Base-by-base conservation (phyloP, 805 yeast genomes). In the Monosporozyma unispora region DNA sequence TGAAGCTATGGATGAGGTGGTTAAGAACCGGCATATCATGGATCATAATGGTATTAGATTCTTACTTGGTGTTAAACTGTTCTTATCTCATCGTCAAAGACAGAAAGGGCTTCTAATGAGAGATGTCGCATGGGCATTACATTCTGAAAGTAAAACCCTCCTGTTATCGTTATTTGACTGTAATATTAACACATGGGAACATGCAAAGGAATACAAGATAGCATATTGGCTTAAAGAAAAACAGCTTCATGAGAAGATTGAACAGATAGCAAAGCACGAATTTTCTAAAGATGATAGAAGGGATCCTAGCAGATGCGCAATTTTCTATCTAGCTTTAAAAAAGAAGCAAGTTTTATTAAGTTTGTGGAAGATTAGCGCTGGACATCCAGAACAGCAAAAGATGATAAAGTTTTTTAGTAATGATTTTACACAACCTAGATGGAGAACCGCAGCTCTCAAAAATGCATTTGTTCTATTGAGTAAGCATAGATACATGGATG, bases 401-500 rank as follows among this genome's bases (percentile, higher is more conserved):
- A 86, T 91, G 81, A 55, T 87, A 46, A 83, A 75, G 58, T 86
- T 91, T 58, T 70, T 91, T 57, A 71, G 73, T 19, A 84, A 90
- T 61, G 93, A 93, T 60, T 91, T 90, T 63, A 67, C 70, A 4
- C 79, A 81, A 48, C 74, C 75, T 14, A 72, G 96, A 46, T 90
- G 97, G 96, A 78, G 73, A 56, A 74, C 86, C 0, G 96, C 97
- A 1, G 97, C 98, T 0, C 66, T 81, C 58, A 93, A 93, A 60
- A 91, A 91, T 68, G 98, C 98, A 0, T 91, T 80, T 71, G 98
- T 87, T 0, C 69, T 91, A 41, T 65, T 93, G 54, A 87, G 97
- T 53, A 88, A 88, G 59, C 99, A 90, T 64, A 71, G 98, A 40
- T 86, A 76, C 59, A 69, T 77, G 62, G 95, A 89, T 65, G 95